Percentiles rank a stretch among this genome's conserved stretches.
Conservation (phyloP, 2,329 filamentous ascomycete genomes). For the Botryotinia globosa region DNA sequence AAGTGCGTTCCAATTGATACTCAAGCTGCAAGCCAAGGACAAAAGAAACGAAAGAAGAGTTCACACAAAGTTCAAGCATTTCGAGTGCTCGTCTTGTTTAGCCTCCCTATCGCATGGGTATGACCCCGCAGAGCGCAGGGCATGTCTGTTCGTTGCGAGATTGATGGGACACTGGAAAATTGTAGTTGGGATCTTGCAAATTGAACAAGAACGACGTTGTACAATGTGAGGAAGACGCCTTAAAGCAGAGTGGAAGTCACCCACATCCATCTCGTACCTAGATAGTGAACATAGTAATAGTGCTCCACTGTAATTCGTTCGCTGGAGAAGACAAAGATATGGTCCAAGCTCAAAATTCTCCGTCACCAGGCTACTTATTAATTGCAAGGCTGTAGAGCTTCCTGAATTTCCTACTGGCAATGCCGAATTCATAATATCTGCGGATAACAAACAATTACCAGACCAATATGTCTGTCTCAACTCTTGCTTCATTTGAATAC, state of each 20-base stretch:
- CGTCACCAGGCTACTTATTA: conserved; percentile 1
- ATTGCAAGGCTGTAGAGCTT: conserved; percentile 8
- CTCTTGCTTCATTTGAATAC: conserved; percentile 75
- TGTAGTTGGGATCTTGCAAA: background rate
- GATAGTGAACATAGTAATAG: background rate
- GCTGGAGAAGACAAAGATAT: background rate
- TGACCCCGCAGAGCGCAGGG: background rate
- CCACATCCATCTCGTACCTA: background rate
- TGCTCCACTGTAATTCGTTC: background rate
- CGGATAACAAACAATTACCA: conserved; percentile 18
- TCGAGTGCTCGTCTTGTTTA: background rate
- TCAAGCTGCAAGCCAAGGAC: background rate
- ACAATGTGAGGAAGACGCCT: background rate
- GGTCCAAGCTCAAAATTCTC: conserved; percentile 6
- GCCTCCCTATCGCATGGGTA: background rate
- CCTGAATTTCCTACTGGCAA: conserved; percentile 21
- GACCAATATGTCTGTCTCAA: conserved; percentile 43
- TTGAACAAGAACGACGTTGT: background rate
- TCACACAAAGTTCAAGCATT: background rate
- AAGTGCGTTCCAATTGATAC: background rate
- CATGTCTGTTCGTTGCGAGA: background rate
- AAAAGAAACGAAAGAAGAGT: background rate
- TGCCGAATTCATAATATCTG: conserved; percentile 29
- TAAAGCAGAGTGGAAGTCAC: background rate
- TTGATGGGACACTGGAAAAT: background rate